phyloP scores from a whole-genome alignment of 257 asterid genomes.

The Solanum arcanum region DNA sequence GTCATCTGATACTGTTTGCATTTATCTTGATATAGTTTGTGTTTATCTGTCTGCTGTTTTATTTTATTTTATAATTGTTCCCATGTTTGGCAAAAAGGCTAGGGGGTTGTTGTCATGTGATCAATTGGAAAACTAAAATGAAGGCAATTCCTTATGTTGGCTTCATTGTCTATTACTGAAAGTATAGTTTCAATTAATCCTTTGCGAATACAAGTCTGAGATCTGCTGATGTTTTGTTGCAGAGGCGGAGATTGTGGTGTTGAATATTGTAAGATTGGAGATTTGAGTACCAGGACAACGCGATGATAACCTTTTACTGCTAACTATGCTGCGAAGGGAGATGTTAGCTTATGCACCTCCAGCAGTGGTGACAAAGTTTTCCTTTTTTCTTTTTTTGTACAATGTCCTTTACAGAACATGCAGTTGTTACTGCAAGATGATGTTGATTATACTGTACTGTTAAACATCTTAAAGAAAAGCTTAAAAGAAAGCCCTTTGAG shows the following conservation, averaged over 20 bases:
- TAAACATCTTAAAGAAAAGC: background rate
- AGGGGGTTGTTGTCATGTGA: background rate
- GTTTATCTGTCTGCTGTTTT: background rate
- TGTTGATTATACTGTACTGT: background rate
- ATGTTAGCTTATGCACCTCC: constrained; percentile 1
- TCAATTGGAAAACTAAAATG: background rate
- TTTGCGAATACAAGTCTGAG: background rate
- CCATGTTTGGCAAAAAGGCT: background rate
- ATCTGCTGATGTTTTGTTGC: constrained; percentile 9
- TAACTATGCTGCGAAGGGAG: background rate
- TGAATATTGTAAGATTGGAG: constrained; percentile 12
- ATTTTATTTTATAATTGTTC: background rate
- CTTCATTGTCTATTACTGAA: background rate
- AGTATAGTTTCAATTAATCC: background rate
- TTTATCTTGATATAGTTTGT: background rate
- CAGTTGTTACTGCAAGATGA: background rate
- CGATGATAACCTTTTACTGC: background rate
- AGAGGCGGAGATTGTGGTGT: constrained; percentile 50
- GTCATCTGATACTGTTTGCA: background rate
- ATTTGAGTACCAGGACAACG: background rate
- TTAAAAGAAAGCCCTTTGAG: background rate
- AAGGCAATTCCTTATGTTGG: background rate
- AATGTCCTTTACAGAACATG: background rate
- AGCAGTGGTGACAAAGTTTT: background rate
- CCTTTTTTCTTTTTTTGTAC: background rate